Evolutionary conservation across 2,329 filamentous ascomycete species (phyloP).

Genomic region (Colletotrichum sp.): DNA sequence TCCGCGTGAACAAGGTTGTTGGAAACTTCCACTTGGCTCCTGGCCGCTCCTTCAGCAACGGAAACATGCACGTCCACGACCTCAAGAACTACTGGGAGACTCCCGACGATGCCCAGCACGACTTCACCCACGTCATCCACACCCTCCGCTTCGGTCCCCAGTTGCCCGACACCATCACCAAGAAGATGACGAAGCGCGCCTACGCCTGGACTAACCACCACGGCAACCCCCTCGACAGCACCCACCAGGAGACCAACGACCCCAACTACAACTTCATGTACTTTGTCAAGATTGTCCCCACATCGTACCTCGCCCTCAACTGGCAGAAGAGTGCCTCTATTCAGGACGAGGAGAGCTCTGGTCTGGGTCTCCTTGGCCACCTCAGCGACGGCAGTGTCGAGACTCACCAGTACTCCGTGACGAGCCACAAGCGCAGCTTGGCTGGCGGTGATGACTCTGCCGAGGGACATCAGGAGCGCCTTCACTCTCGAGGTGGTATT

Average conservation of each 20-base stretch:
- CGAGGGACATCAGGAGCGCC: constrained; percentile 89
- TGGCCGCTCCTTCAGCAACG: constrained; percentile 93
- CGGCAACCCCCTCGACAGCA: constrained; percentile 86
- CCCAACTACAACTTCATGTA: constrained; percentile 97
- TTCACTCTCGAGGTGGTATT: constrained; percentile 90
- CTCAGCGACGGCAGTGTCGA: constrained; percentile 81
- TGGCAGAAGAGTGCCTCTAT: constrained; percentile 70
- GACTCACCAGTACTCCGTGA: constrained; percentile 98
- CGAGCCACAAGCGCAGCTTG: constrained; percentile 91
- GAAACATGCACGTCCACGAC: constrained; percentile 97
- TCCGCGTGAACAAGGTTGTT: constrained; percentile 97
- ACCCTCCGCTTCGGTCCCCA: constrained; percentile 91
- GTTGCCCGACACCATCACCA: constrained; percentile 73
- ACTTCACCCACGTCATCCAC: constrained; percentile 89
- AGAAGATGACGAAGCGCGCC: constrained; percentile 58
- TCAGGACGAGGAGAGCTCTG: constrained; percentile 56
- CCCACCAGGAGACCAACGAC: constrained; percentile 77
- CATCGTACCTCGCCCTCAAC: constrained; percentile 90
- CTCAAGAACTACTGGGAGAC: constrained; percentile 92
- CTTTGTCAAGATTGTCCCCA: constrained; percentile 98
- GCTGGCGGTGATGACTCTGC: constrained; percentile 81
- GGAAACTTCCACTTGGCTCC: constrained; percentile 99
- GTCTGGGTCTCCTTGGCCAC: constrained; percentile 72
- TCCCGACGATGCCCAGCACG: constrained; percentile 73
- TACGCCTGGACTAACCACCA: constrained; percentile 87